phyloP scores from a whole-genome alignment of 441 rosid species.

The Syzygium malaccense region DNA sequence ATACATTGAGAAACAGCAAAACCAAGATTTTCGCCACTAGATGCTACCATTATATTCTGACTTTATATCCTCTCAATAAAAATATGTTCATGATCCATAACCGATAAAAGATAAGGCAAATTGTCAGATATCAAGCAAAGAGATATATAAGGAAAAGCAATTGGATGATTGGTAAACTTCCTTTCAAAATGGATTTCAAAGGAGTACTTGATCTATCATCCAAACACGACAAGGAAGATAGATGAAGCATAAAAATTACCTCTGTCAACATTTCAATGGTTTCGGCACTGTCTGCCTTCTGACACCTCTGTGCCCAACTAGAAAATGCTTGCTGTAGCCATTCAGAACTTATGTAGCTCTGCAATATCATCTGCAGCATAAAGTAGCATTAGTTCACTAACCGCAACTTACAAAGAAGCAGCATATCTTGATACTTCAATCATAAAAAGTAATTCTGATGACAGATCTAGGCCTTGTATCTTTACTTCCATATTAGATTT shows the following conservation, averaged over 20 bases:
- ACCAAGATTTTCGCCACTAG: background rate
- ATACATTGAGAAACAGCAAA: background rate
- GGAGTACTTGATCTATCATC: background rate
- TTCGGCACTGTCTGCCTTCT: slow-evolving; percentile 73
- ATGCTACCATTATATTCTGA: background rate
- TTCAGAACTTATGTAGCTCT: slow-evolving; percentile 45
- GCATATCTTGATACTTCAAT: background rate
- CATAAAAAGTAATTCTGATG: background rate
- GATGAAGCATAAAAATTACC: slow-evolving; percentile 30
- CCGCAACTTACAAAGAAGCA: background rate
- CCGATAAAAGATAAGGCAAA: background rate
- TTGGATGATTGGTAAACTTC: background rate
- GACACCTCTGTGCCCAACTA: slow-evolving; percentile 68
- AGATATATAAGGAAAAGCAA: background rate
- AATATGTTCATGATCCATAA: background rate
- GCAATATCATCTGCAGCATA: slow-evolving; percentile 73
- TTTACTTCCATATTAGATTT: background rate
- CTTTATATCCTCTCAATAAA: background rate
- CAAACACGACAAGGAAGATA: background rate
- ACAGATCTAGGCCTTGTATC: background rate
- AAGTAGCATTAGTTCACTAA: slow-evolving; percentile 10
- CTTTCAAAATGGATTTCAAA: background rate
- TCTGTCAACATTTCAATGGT: slow-evolving; percentile 78
- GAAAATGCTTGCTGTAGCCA: slow-evolving; percentile 59
- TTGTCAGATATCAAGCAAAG: background rate